These are phyloP conservation scores for Phytophthora idaei DNA, from an alignment of 352 stramenopile species.

Conservation along the genomic window DNA sequence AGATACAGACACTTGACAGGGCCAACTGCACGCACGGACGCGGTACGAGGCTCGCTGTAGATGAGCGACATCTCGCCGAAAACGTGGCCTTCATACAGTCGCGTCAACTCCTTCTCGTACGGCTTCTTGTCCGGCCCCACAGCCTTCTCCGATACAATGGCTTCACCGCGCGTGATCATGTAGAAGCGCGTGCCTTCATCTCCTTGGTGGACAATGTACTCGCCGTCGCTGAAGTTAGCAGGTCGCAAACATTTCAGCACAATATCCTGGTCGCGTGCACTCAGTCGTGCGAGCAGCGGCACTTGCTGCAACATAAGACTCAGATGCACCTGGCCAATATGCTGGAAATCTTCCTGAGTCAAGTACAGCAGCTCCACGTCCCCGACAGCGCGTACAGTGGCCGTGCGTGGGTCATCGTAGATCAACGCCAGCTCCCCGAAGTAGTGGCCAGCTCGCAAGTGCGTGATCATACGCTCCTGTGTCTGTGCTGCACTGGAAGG, in stretches of 20 bases:
- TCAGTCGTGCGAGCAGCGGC: conserved; percentile 74
- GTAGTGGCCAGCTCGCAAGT: conserved; percentile 91
- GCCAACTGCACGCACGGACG: conserved; percentile 76
- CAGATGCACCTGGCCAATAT: conserved; percentile 85
- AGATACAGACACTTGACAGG: conserved; percentile 88
- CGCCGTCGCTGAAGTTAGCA: conserved; percentile 83
- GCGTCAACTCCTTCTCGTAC: conserved; percentile 80
- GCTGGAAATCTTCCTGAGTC: conserved; percentile 88
- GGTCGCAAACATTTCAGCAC: conserved; percentile 83
- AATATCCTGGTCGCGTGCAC: conserved; percentile 76
- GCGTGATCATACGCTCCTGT: conserved; percentile 87
- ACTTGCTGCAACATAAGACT: conserved; percentile 90
- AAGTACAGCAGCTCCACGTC: conserved; percentile 86
- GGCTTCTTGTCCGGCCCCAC: conserved; percentile 42
- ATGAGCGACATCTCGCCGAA: conserved; percentile 91
- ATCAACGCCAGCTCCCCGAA: conserved; percentile 94
- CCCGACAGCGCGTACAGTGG: conserved; percentile 75
- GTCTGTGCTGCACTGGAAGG: conserved; percentile 42
- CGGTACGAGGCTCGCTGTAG: conserved; percentile 86
- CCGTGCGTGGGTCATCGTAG: conserved; percentile 89
- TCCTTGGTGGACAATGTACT: conserved; percentile 91
- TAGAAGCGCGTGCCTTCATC: conserved; percentile 90
- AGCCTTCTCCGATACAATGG: conserved; percentile 79
- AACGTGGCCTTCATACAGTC: conserved; percentile 88
- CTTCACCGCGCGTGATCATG: conserved; percentile 89